Conservation (phyloP, 441 rosid genomes). For the Jatropha multifida region DNA sequence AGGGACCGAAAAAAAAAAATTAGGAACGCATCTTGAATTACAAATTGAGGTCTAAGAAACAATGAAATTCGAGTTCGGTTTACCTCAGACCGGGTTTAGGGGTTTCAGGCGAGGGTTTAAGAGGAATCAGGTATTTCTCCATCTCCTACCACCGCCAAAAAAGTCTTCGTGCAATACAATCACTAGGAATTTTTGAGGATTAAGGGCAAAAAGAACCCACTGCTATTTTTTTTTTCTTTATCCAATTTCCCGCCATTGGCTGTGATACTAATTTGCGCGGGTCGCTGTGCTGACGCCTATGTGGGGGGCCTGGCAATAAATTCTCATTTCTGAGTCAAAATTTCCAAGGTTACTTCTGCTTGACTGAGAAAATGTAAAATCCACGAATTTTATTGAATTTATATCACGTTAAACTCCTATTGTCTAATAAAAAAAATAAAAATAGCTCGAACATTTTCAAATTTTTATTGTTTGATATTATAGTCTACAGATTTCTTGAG, state of each 20-base stretch:
- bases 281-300: neutral
- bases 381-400: too few relatives aligned
- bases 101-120: slow-evolving; percentile 30
- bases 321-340: too few relatives aligned
- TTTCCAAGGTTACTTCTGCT: too few relatives aligned
- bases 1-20: neutral
- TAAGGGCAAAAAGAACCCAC: neutral
- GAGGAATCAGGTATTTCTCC: slow-evolving; percentile 48
- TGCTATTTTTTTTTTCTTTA: neutral
- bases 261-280: neutral
- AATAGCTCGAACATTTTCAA: too few relatives aligned
- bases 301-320: too few relatives aligned
- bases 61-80: neutral
- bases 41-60: neutral
- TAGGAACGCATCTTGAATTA: neutral
- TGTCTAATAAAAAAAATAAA: too few relatives aligned
- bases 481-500: too few relatives aligned
- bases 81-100: slow-evolving; percentile 38
- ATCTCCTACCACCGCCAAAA: slow-evolving; percentile 5
- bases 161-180: neutral
- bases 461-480: too few relatives aligned
- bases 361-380: too few relatives aligned
- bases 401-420: too few relatives aligned
- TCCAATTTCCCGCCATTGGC: slow-evolving; percentile 21
- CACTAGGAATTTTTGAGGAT: neutral